Base-by-base conservation (phyloP, 1,139 yeast genomes). In the Yamadazyma atlantica region DNA sequence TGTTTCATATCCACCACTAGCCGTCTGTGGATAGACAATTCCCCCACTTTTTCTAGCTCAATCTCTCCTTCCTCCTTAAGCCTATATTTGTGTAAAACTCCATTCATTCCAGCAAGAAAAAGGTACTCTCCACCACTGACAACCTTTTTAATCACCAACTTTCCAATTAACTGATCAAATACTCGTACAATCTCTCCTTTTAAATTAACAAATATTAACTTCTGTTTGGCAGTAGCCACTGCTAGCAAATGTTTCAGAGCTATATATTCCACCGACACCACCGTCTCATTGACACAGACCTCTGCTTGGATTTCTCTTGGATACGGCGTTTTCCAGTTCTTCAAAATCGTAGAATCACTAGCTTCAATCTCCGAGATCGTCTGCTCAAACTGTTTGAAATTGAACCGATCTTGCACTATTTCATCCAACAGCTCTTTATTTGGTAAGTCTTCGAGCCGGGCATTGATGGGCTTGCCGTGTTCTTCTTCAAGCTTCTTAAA, bases 321-420 rank as follows among this genome's bases (percentile, higher is more conserved):
- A 36, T 53, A 64, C 2, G 71, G 73, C 1, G 57, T 48, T 8
- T 50, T 44, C 75, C 75, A 70, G 16, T 49, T 45, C 10, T 48
- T 38, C 33, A 50, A 47, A 3, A 31, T 31, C 12, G 41, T 29
- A 4, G 9, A 4, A 11, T 13, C 10, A 7, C 16, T 9, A 25
- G 46, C 16, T 11, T 43, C 50, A 4, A 41, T 44, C 11, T 41
- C 35, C n/a, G 45, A 42, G 7, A 48, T 33, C n/a, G 41, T 43
- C n/a, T 45, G 43, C 16, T 36, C 16, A 1, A 55, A 23, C 14
- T 51, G 40, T 27, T 62, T 53, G 54, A 53, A 71, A 62, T 47
- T 65, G 51, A 48, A 51, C 37, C 87, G 58, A 46, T 82, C 89
- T 1, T 58, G 48, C 5, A 82, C 54, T 6, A 82, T 77, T 1